Conservation (phyloP, 2,329 filamentous ascomycete species). For the Scedosporium boydii region DNA sequence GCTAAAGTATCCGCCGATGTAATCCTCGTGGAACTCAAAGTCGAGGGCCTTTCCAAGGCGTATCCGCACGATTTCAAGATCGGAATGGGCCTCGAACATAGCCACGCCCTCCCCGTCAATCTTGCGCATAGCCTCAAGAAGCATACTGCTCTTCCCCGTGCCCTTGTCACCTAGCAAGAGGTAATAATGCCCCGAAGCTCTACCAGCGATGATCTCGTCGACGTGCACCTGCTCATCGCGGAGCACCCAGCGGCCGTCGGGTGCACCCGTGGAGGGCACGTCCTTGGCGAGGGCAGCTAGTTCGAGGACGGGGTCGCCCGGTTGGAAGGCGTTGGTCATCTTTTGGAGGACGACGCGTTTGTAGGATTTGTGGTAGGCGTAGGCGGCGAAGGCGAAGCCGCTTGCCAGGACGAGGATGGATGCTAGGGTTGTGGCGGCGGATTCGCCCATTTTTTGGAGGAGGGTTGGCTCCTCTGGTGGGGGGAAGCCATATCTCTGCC, state of each 20-base stretch:
- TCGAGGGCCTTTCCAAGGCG: conserved; percentile 88
- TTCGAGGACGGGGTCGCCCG: conserved; percentile 82
- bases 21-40: conserved; percentile 96
- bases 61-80: conserved; percentile 90
- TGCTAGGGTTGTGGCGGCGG: conserved; percentile 65
- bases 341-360: conserved; percentile 86
- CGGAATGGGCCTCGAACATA: conserved; percentile 94
- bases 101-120: conserved; percentile 80
- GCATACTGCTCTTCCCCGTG: conserved; percentile 92
- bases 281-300: conserved; percentile 60
- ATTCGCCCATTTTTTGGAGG: conserved; percentile 58
- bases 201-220: conserved; percentile 72
- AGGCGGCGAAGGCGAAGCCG: conserved; percentile 58
- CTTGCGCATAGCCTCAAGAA: conserved; percentile 89
- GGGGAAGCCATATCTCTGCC: not conserved
- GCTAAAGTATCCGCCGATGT: conserved; percentile 91
- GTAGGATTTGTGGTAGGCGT: conserved; percentile 74
- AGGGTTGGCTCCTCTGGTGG: conserved; percentile 24
- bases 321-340: conserved; percentile 84
- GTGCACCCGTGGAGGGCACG: conserved; percentile 32
- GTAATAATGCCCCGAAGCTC: conserved; percentile 73
- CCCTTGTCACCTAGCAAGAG: conserved; percentile 92
- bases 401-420: conserved; percentile 63
- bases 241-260: conserved; percentile 64
- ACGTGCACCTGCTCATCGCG: conserved; percentile 75